These are phyloP conservation scores for Pyronema omphalodes DNA, from an alignment of 495 filamentous ascomycete genomes.

Conservation along the genomic window DNA sequence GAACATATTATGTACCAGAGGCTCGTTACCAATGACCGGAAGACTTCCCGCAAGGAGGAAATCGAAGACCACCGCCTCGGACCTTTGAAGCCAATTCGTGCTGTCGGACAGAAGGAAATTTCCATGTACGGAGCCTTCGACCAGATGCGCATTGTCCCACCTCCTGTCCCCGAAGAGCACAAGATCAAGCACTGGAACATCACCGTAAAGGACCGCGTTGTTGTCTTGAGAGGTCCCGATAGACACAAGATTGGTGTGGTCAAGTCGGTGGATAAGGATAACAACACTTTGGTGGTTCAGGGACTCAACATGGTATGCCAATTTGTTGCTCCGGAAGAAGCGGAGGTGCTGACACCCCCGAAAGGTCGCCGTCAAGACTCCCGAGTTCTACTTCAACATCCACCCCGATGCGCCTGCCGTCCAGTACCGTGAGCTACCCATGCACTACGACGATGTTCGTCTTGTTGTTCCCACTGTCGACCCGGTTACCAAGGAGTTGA, in stretches of 20 bases:
- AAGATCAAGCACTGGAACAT: conserved; percentile 42
- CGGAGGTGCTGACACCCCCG: not conserved
- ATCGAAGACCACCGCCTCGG: conserved; percentile 63
- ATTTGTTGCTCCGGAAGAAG: not conserved
- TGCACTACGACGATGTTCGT: conserved; percentile 52
- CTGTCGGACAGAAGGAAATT: conserved; percentile 32
- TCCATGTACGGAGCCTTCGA: conserved; percentile 36
- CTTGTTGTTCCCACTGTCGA: conserved; percentile 61
- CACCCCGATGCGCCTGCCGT: conserved; percentile 29
- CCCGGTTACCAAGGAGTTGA: conserved; percentile 38
- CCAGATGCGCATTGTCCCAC: conserved; percentile 25
- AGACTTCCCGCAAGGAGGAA: conserved; percentile 23
- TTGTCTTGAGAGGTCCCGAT: conserved; percentile 53
- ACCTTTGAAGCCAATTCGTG: conserved; percentile 48
- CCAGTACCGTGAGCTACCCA: conserved; percentile 27
- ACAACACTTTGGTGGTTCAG: conserved; percentile 41
- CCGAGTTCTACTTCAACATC: conserved; percentile 32
- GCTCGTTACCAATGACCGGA: conserved; percentile 5
- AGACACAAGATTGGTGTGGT: conserved; percentile 66
- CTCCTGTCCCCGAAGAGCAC: conserved; percentile 30
- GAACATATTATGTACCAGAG: conserved; percentile 10
- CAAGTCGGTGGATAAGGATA: conserved; percentile 34
- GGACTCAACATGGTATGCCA: conserved; percentile 46
- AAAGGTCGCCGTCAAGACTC: conserved; percentile 25
- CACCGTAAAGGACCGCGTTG: conserved; percentile 53